phyloP scores from a whole-genome alignment of 1,139 yeast species.

The Candida glucosophila region DNA sequence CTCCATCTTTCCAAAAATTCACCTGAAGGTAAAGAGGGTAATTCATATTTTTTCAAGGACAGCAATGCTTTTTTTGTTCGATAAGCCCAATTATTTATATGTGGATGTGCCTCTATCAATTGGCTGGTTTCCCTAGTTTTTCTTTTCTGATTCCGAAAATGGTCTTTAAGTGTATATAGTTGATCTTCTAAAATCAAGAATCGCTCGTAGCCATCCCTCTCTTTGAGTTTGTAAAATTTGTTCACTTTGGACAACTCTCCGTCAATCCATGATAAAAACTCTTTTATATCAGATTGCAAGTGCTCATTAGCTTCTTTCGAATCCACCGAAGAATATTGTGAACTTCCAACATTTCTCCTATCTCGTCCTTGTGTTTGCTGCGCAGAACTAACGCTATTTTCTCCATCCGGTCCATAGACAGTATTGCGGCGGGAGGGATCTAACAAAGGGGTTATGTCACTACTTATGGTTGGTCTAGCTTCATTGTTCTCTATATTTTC shows the following conservation, averaged over 20 bases:
- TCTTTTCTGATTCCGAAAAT: slow-evolving; percentile 17
- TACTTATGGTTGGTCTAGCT: slow-evolving; percentile 5
- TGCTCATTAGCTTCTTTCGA: slow-evolving; percentile 10
- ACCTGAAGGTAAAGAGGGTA: slow-evolving; percentile 51
- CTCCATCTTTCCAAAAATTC: slow-evolving; percentile 27
- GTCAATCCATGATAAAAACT: slow-evolving; percentile 58
- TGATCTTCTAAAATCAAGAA: slow-evolving; percentile 61
- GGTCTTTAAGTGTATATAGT: slow-evolving; percentile 53
- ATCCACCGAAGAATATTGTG: neutral
- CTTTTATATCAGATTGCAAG: slow-evolving; percentile 15
- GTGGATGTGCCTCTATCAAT: slow-evolving; percentile 10
- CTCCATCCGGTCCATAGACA: slow-evolving; percentile 1
- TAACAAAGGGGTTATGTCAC: slow-evolving; percentile 25
- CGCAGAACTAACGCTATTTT: slow-evolving; percentile 2
- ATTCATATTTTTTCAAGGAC: slow-evolving; percentile 36
- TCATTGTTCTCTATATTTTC: slow-evolving; percentile 5
- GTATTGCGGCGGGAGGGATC: slow-evolving; percentile 6
- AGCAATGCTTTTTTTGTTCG: slow-evolving; percentile 25
- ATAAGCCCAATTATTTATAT: slow-evolving; percentile 23
- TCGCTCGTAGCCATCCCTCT: slow-evolving; percentile 51
- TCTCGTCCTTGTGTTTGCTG: neutral
- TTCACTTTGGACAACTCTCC: slow-evolving; percentile 52
- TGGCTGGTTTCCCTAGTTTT: neutral
- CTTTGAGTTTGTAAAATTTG: slow-evolving; percentile 49
- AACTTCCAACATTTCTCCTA: slow-evolving; percentile 1